A percentile compares a stretch with the other conserved stretches of the same genome.
Conservation (phyloP, 371 early-diverging fungal species). For the Mucor mucedo region DNA sequence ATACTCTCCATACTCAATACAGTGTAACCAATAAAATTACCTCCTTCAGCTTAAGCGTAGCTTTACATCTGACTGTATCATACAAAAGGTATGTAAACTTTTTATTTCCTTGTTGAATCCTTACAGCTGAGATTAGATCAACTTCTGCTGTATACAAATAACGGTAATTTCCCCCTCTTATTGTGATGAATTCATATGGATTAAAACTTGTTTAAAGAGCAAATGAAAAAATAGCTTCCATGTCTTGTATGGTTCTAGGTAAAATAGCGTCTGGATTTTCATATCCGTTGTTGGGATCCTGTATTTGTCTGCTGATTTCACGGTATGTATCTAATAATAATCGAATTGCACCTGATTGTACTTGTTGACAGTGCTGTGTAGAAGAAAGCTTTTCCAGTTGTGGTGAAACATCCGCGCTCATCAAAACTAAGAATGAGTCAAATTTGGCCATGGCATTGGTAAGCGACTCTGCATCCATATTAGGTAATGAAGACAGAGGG, state of each 20-base stretch:
- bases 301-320: conserved; percentile 60
- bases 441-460: conserved; percentile 62
- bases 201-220: conserved; percentile 28
- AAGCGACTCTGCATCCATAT: conserved; percentile 62
- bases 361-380: conserved; percentile 45
- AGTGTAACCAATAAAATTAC: too few relatives aligned
- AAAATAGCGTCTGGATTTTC: conserved; percentile 68
- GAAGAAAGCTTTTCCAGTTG: conserved; percentile 52
- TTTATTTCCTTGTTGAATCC: too few relatives aligned
- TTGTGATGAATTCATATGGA: too few relatives aligned
- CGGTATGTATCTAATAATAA: conserved; percentile 70
- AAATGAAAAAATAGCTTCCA: conserved; percentile 70
- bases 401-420: conserved; percentile 57
- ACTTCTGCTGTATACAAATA: too few relatives aligned
- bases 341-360: conserved; percentile 48
- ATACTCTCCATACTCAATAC: too few relatives aligned
- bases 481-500: conserved; percentile 63
- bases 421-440: conserved; percentile 66
- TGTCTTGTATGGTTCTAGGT: conserved; percentile 75
- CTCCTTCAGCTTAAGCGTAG: too few relatives aligned
- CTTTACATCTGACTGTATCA: too few relatives aligned
- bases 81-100: too few relatives aligned
- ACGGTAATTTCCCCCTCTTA: too few relatives aligned
- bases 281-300: conserved; percentile 70
- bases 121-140: too few relatives aligned